These are phyloP conservation scores for Litsea cubeba DNA, from an alignment of 164 flowering plant genomes.

Conservation along the genomic window DNA sequence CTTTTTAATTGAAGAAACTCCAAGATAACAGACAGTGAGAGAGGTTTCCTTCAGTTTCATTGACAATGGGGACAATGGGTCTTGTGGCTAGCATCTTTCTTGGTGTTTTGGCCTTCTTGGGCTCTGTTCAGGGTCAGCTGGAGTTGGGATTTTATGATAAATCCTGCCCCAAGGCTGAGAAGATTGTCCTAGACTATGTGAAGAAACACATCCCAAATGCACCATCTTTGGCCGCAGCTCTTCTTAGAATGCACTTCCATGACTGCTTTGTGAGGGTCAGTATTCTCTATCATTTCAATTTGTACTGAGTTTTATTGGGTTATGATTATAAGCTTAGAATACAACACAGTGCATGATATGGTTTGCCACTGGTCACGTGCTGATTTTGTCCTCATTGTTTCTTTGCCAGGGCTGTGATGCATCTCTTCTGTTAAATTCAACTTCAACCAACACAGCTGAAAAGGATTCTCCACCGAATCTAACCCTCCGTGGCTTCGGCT, in stretches of 20 bases:
- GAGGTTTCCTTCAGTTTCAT: not conserved
- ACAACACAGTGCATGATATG: not conserved
- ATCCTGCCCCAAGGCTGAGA: constrained; percentile 76
- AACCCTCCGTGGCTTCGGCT: constrained; percentile 58
- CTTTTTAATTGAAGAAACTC: not conserved
- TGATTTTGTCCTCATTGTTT: not conserved
- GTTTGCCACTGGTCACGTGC: not conserved
- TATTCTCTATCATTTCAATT: not conserved
- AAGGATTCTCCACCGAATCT: constrained; percentile 52
- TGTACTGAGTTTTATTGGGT: not conserved
- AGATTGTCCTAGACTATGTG: constrained; percentile 48
- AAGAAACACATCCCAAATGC: constrained; percentile 55
- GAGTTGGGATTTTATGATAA: constrained; percentile 44
- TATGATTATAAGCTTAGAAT: not conserved
- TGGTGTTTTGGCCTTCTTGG: constrained; percentile 19
- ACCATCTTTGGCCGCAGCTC: constrained; percentile 54
- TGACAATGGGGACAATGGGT: not conserved
- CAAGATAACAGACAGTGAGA: not conserved
- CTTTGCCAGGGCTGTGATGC: constrained; percentile 81
- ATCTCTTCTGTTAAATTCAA: constrained; percentile 61
- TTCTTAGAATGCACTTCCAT: constrained; percentile 76
- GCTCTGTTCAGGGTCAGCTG: constrained; percentile 41
- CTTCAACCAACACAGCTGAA: constrained; percentile 51
- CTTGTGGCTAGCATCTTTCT: not conserved
- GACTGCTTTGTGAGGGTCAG: constrained; percentile 84